These are phyloP conservation scores for Pseudogymnoascus sp. DNA, from an alignment of 2,329 filamentous ascomycete species.

Conservation along the genomic window DNA sequence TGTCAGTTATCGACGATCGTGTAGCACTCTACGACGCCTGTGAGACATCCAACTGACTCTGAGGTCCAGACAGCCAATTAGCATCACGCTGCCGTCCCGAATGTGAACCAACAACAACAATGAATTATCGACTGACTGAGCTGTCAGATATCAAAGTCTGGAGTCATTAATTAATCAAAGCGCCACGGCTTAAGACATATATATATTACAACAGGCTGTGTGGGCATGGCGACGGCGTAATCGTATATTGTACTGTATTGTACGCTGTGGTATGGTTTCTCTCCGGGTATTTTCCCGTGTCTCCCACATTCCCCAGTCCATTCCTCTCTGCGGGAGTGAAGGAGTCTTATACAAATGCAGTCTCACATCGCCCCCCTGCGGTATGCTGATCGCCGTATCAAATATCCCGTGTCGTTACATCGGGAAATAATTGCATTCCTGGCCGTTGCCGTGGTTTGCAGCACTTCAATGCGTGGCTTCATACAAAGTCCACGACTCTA, in stretches of 20 bases:
- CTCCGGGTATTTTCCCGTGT: background rate
- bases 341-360: background rate
- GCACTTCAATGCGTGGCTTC: background rate
- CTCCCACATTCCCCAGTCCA: background rate
- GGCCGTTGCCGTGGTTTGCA: background rate
- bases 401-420: background rate
- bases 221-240: background rate
- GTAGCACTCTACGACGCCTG: background rate
- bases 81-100: background rate
- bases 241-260: background rate
- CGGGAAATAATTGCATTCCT: background rate
- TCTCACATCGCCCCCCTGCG: background rate
- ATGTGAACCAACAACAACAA: background rate
- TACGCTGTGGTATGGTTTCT: background rate
- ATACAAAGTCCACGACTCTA: slow-evolving; percentile 28
- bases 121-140: background rate
- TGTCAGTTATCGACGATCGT: background rate
- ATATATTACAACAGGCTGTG: no score
- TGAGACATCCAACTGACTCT: background rate
- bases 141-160: background rate
- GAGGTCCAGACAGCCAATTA: background rate
- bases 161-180: background rate
- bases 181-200: background rate
- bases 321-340: background rate
- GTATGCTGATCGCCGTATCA: background rate